Base-by-base conservation (phyloP, 2,329 filamentous ascomycete species). In the Epichloe brachyelytri region DNA sequence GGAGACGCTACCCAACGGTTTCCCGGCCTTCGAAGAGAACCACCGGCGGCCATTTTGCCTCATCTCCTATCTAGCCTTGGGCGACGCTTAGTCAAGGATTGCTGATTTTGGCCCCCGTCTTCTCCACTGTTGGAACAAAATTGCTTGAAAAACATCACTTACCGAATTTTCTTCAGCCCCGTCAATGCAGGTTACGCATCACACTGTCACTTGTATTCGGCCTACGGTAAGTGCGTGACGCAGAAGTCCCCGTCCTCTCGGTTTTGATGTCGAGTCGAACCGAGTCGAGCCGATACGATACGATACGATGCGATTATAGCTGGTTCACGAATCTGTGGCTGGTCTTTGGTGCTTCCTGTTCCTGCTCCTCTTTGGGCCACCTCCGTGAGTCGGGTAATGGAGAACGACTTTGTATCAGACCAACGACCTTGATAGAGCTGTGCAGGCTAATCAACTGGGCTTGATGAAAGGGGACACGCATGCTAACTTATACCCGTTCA, bases 401-500 rank as follows among this genome's bases (percentile, higher is more conserved):
- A 38, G 22, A 48, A 17, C 2, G 19, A 7, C 19, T 17, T 39
- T 14, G 20, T 37, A 38, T 10, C 30, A 26, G 22, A 26, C 5
- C 30, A 45, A 38, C 40, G 20, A 50, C 17, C 34, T 39, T 34
- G 17, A 45, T 46, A 22, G 26, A 39, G 48, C 36, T 48, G 50
- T 48, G 51, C 54, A 56, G 51, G 54, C 52, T 54, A 54, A 43
- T 54, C 51, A 49, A 50, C 48, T 51, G 46, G 38, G 37, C 48
- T 48, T 44, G 51, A 46, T 52, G 41, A 51, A 41, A 56, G 55
- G 60, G 63, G 63, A 63, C 58, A 61, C 53, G 56, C 56, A 59
- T 61, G 62, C 62, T 58, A 68, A 67, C 66, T 69, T 69, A 70
- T 69, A 69, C 65, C 63, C 58, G 59, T 58, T 60, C 54, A 57